Base-by-base conservation (phyloP, 176 grass and related monocot genomes). In the Triticum timopheevii region DNA sequence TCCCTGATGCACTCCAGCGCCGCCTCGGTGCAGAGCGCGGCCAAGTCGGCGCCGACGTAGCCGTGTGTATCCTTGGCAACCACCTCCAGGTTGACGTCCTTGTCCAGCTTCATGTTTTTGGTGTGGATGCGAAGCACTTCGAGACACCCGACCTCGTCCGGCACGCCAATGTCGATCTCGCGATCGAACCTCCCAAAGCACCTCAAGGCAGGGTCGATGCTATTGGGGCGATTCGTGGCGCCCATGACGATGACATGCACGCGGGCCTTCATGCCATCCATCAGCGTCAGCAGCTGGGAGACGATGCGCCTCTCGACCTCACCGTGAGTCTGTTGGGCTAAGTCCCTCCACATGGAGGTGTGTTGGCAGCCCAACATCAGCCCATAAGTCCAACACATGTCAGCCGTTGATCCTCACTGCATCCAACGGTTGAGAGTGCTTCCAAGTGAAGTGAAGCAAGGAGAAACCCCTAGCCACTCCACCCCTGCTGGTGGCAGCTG, bases 1-100 rank as follows among this genome's bases (percentile, higher is more conserved):
- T 95, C 91, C 1, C 93, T 33, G 34, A 95, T 95, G 59, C 93
- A 95, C 15, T 93, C 91, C 7, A 95, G 49, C 0, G 88, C 91
- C 1, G 93, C 89, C 92, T 93, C 93, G 10, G 86, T 85, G 78
- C 88, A 95, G 0, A 95, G 83, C 8, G 80, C 86, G 24, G 88
- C 93, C 22, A 92, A 23, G 80, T 95, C 90, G 58, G 90, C 76
- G 6, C 93, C 90, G 1, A 92, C 90, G 54, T 88, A 95, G 4
- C 90, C 86, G 58, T 92, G 93, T 0, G 93, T 90, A 16, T 92
- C 88, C 75, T 82, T 95, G 13, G 86, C 65, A 30, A 95, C 89
- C 7, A 33, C 69, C 82, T 95, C 86, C 1, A 95, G 56, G 85
- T 95, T 73, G 68, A 92, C 88, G 33, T 85, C 90, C 0, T 82